Evolutionary conservation across 768 basidiomycete genomes (phyloP), one percentile per base, ranked within the genome.

Genomic region (Guyanaporus albipodus): DNA sequence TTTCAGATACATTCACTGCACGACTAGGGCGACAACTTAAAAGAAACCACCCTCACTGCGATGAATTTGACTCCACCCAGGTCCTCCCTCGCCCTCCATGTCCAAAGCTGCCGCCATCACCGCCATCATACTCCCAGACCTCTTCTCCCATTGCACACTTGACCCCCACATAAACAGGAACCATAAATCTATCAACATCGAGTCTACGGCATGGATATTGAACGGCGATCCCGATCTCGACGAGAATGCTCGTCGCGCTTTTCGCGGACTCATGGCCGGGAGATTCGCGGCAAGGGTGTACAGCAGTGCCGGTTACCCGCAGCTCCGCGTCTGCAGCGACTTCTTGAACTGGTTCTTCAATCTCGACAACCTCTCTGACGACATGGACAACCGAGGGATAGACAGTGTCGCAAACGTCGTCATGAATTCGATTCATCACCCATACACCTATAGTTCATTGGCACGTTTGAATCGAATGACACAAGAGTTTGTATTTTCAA

Each of bases 311-410:
- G 75, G 75, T 12, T 78, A 73, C 59, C 73, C 74, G 7, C 80
- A 84, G 59, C 73, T 89, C 38, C 77, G 85, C 34, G 78, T 82
- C 39, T 82, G 80, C 73, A 82, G 81, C 62, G 87, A 89, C 67
- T 90, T 84, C 66, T 72, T 87, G 59, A 84, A 78, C 53, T 88
- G 80, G 61, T 76, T 89, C 42, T 89, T 89, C 70, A 83, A 86
- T 59, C 73, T 87, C 48, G 85, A 89, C 70, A 80, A 89, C 60
- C 72, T 89, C 49, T 87, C 85, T 18, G 87, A 90, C 57, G 83
- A 86, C 54, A 85, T 87, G 82, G 79, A 85, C 58, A 75, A 80
- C 55, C 69, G 72, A 27, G 77, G 79, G 18, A 81, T 84, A 18
- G 67, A 64, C 40, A 69, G 68, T 23, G 76, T 80, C 15, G 82